Evolutionary conservation across 768 basidiomycete genomes (phyloP).

Genomic region (Sporobolomyces pararoseus): DNA sequence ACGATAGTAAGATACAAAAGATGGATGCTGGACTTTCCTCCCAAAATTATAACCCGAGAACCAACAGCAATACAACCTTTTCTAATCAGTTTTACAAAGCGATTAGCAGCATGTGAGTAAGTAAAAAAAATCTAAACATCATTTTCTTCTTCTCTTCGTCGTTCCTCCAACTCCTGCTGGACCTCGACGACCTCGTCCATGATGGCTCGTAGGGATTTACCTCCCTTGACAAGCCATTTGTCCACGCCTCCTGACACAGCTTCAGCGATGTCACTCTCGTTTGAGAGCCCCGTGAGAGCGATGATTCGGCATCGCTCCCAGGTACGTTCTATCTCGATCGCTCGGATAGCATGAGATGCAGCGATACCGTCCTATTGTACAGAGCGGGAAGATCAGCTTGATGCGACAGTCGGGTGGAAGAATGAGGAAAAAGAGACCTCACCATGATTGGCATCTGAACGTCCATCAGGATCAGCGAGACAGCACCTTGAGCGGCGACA

Average conservation of each 20-base stretch:
- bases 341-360: slow-evolving; percentile 14
- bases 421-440: background rate
- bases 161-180: slow-evolving; percentile 10
- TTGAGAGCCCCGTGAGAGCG: slow-evolving; percentile 29
- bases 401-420: background rate
- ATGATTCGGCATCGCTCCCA: slow-evolving; percentile 14
- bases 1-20: background rate
- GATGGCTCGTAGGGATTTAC: slow-evolving; percentile 23
- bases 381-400: background rate
- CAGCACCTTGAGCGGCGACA: background rate
- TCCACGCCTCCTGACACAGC: slow-evolving; percentile 20
- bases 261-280: slow-evolving; percentile 26
- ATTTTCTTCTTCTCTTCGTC: too few species aligned
- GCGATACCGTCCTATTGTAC: slow-evolving; percentile 26
- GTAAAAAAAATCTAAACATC: too few species aligned
- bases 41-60: too few species aligned
- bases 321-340: background rate
- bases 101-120: too few species aligned
- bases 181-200: slow-evolving; percentile 21
- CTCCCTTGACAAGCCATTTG: slow-evolving; percentile 38
- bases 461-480: slow-evolving; percentile 4
- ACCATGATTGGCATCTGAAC: slow-evolving; percentile 32
- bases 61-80: too few species aligned
- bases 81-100: too few species aligned
- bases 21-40: too few species aligned